Conservation (phyloP, 768 basidiomycete genomes). For the Rubroboletus satanas region DNA sequence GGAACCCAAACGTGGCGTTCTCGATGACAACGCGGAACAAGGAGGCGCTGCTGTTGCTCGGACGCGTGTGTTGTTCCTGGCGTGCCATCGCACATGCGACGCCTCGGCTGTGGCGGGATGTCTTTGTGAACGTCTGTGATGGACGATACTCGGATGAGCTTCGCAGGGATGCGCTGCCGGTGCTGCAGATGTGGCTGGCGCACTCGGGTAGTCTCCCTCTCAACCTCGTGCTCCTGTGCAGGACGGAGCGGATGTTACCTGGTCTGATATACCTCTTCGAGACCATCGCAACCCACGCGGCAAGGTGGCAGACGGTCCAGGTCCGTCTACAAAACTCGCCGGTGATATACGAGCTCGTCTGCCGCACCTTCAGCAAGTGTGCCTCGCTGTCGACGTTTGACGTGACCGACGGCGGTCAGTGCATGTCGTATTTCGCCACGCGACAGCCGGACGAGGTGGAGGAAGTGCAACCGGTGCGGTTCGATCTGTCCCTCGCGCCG, state of each 20-base stretch:
- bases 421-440: background rate
- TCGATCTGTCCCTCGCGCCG: slow-evolving; percentile 15
- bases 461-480: slow-evolving; percentile 3
- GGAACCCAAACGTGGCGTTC: background rate
- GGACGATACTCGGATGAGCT: slow-evolving; percentile 18
- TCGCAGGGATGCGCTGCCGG: slow-evolving; percentile 17
- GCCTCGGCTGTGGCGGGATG: slow-evolving; percentile 26
- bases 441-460: slow-evolving; percentile 1
- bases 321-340: slow-evolving; percentile 22
- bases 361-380: slow-evolving; percentile 11
- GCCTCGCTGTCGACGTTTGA: slow-evolving; percentile 15
- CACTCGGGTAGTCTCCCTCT: slow-evolving; percentile 23
- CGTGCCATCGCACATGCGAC: slow-evolving; percentile 23
- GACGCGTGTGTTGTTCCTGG: slow-evolving; percentile 30
- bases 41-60: slow-evolving; percentile 27
- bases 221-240: slow-evolving; percentile 17
- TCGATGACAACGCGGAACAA: background rate
- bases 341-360: slow-evolving; percentile 9
- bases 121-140: slow-evolving; percentile 20
- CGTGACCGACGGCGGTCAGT: slow-evolving; percentile 20
- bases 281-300: slow-evolving; percentile 10
- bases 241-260: slow-evolving; percentile 18
- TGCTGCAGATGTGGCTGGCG: slow-evolving; percentile 19
- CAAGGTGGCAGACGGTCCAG: slow-evolving; percentile 20
- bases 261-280: slow-evolving; percentile 21